phyloP scores from a whole-genome alignment of 1,284 basidiomycete species.

The Microbotryum lychnidis-dioicae region DNA sequence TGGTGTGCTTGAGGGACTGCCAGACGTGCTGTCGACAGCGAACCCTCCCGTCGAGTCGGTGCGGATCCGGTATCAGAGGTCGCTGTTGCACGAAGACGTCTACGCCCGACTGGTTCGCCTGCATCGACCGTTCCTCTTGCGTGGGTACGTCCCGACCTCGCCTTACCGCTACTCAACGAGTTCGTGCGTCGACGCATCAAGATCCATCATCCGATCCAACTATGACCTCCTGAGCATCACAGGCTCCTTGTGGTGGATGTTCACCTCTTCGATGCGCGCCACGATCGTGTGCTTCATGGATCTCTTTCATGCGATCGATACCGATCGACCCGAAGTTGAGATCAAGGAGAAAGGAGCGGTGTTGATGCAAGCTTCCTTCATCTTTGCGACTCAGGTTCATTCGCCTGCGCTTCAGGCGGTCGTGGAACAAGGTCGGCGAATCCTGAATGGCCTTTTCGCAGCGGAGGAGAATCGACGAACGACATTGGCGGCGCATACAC shows the following conservation, averaged over 20 bases:
- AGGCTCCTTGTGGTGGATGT: constrained; percentile 24
- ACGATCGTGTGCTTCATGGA: constrained; percentile 29
- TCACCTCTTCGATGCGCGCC: constrained; percentile 23
- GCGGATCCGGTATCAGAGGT: constrained; percentile 16
- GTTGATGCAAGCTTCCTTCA: constrained; percentile 16
- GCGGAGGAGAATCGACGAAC: constrained; percentile 23
- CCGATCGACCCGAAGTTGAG: constrained; percentile 7
- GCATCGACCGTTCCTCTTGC: constrained; percentile 27
- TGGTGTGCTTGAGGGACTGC: constrained; percentile 6
- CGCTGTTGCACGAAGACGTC: constrained; percentile 22
- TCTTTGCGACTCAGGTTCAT: constrained; percentile 21
- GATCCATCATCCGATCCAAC: constrained; percentile 23
- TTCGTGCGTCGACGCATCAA: constrained; percentile 22
- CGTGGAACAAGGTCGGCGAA: constrained; percentile 27
- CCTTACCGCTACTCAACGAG: constrained; percentile 20
- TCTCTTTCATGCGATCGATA: constrained; percentile 28
- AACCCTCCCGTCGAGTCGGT: background rate
- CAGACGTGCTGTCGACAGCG: constrained; percentile 10
- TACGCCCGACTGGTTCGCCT: constrained; percentile 30
- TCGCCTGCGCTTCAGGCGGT: constrained; percentile 25
- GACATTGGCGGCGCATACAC: constrained; percentile 12
- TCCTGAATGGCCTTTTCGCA: constrained; percentile 16
- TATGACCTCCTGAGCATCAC: constrained; percentile 19
- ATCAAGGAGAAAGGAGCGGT: constrained; percentile 26
- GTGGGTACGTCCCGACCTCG: constrained; percentile 24